These are phyloP conservation scores for Cladorrhinum sp. DNA, from an alignment of 2,329 filamentous ascomycete genomes.

Conservation along the genomic window DNA sequence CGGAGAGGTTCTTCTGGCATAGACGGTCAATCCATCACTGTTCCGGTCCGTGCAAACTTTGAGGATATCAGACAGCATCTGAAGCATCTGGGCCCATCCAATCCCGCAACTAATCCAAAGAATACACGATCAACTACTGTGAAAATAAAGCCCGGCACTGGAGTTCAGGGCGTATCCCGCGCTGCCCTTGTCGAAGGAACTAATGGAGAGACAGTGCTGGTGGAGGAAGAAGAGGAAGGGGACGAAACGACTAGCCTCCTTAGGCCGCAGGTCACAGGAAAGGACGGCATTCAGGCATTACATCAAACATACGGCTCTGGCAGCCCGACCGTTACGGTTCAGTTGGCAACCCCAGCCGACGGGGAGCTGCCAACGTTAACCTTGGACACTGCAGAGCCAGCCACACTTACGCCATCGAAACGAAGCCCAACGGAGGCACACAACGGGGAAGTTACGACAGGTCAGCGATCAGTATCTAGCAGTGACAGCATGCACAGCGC, in stretches of 20 bases:
- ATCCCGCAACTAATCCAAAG: slow-evolving; percentile 62
- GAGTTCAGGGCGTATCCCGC: slow-evolving; percentile 19
- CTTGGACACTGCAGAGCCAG: slow-evolving; percentile 25
- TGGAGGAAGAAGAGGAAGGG: slow-evolving; percentile 27
- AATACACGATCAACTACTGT: slow-evolving; percentile 61
- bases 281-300: slow-evolving; percentile 63
- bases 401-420: slow-evolving; percentile 15
- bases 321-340: slow-evolving; percentile 22
- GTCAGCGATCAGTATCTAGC: slow-evolving; percentile 15
- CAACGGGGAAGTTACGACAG: slow-evolving; percentile 9
- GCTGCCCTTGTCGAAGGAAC: slow-evolving; percentile 24
- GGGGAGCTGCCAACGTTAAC: slow-evolving; percentile 17
- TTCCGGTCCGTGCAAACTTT: slow-evolving; percentile 58
- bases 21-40: slow-evolving; percentile 50
- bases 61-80: slow-evolving; percentile 63
- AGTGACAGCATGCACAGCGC: slow-evolving; percentile 20
- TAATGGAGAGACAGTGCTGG: slow-evolving; percentile 2
- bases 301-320: slow-evolving; percentile 53
- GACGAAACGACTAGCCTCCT: slow-evolving; percentile 45
- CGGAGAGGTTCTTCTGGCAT: slow-evolving; percentile 54
- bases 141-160: slow-evolving; percentile 58
- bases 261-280: slow-evolving; percentile 54
- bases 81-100: slow-evolving; percentile 64
- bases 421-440: slow-evolving; percentile 8
- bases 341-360: slow-evolving; percentile 26